These are phyloP conservation scores for Leptographium lundbergii DNA, from an alignment of 2,329 filamentous ascomycete species.

Conservation along the genomic window DNA sequence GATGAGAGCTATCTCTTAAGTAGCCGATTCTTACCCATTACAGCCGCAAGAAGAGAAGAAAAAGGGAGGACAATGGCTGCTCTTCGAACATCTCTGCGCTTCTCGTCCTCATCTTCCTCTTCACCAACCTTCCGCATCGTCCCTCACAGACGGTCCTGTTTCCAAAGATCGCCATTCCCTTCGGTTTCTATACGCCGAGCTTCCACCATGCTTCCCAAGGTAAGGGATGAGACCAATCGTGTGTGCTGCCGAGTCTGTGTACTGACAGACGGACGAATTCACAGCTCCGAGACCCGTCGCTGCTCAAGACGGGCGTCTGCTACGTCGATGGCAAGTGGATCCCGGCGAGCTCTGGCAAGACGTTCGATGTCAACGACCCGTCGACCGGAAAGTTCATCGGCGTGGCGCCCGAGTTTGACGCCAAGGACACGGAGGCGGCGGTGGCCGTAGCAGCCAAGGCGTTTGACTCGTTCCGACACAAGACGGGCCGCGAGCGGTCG, in stretches of 20 bases:
- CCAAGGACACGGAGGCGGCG: slow-evolving; percentile 64
- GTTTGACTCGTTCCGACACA: slow-evolving; percentile 55
- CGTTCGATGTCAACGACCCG: slow-evolving; percentile 81
- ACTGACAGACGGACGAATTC: background rate
- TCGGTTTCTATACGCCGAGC: slow-evolving; percentile 17
- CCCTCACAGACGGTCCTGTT: slow-evolving; percentile 14
- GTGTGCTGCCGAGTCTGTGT: background rate
- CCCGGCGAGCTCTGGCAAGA: slow-evolving; percentile 72
- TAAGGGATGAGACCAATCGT: slow-evolving; percentile 8
- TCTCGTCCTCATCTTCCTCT: slow-evolving; percentile 1
- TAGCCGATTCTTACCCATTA: background rate
- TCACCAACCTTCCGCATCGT: background rate
- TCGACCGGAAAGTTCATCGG: slow-evolving; percentile 71
- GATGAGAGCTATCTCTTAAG: background rate
- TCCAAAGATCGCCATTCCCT: slow-evolving; percentile 18
- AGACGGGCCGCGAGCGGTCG: slow-evolving; percentile 61
- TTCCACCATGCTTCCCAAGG: slow-evolving; percentile 36
- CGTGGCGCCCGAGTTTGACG: slow-evolving; percentile 72
- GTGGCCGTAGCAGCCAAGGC: slow-evolving; percentile 74
- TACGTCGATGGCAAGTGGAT: slow-evolving; percentile 95
- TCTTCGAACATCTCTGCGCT: slow-evolving; percentile 5
- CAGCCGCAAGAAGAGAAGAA: background rate
- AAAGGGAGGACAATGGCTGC: slow-evolving; percentile 1
- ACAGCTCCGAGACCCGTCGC: slow-evolving; percentile 63
- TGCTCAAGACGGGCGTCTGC: slow-evolving; percentile 70